Percentiles rank a stretch among this genome's conserved stretches.
Conservation (phyloP, 2,329 filamentous ascomycete species). For the Colletotrichum sp. region DNA sequence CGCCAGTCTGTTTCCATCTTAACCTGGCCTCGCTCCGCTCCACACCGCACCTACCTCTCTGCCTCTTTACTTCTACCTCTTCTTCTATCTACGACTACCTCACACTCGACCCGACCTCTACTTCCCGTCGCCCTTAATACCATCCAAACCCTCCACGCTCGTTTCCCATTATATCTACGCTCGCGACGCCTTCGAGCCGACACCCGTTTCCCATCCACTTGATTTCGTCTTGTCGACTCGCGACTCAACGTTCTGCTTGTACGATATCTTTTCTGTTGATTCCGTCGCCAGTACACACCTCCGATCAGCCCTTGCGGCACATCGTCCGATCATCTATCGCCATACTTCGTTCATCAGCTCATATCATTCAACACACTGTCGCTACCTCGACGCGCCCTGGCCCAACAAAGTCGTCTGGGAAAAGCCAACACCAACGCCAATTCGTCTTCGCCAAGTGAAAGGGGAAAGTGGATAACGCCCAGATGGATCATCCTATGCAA, state of each 20-base stretch:
- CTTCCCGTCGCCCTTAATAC: constrained; percentile 3
- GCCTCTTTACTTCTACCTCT: background rate
- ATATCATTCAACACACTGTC: background rate
- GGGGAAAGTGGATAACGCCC: background rate
- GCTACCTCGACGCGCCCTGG: background rate
- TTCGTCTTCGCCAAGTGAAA: background rate
- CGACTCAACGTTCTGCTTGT: background rate
- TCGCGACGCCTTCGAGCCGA: background rate
- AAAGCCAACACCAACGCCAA: background rate
- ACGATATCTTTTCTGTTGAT: background rate
- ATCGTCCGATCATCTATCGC: background rate
- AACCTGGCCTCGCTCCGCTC: constrained; percentile 1
- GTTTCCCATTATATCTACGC: constrained; percentile 8
- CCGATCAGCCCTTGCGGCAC: background rate
- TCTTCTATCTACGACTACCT: background rate
- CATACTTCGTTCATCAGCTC: background rate
- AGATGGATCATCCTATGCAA: constrained; percentile 24
- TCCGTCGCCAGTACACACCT: background rate
- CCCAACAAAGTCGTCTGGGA: background rate
- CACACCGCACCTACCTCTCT: constrained; percentile 1
- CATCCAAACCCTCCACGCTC: constrained; percentile 10
- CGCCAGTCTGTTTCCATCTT: constrained; percentile 6
- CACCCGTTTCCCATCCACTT: background rate
- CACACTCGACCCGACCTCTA: background rate
- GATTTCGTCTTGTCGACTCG: background rate